A percentile compares a stretch with the other conserved stretches of the same genome.
Evolutionary conservation across 169 alveolate species (phyloP).

Genomic region (Plasmodium fragile): DNA sequence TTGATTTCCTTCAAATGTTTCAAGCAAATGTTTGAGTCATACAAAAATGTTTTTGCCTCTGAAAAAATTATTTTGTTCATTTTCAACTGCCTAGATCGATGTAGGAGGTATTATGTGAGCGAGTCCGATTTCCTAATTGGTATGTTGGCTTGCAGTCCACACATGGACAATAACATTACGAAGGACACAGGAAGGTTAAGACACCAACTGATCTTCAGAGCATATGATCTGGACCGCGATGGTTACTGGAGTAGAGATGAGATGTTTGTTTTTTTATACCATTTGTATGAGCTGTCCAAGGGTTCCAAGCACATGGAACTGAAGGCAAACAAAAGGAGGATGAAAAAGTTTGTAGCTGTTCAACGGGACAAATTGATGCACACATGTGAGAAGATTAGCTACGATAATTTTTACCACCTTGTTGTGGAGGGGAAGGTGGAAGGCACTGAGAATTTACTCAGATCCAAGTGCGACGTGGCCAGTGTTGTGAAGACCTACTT

Average conservation of each 20-base stretch:
- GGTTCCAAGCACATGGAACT: background rate
- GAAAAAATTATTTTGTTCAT: slow-evolving; percentile 79
- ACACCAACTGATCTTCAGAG: slow-evolving; percentile 84
- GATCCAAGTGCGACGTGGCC: slow-evolving; percentile 82
- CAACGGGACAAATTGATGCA: slow-evolving; percentile 40
- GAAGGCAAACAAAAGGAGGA: slow-evolving; percentile 24
- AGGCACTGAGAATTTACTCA: slow-evolving; percentile 73
- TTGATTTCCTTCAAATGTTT: slow-evolving; percentile 42
- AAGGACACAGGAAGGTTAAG: slow-evolving; percentile 81
- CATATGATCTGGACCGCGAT: slow-evolving; percentile 81
- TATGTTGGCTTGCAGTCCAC: slow-evolving; percentile 86
- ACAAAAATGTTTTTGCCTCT: slow-evolving; percentile 76
- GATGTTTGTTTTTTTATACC: slow-evolving; percentile 74
- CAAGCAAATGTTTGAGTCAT: slow-evolving; percentile 25
- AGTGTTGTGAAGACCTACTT: slow-evolving; percentile 65
- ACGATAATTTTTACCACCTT: slow-evolving; percentile 40
- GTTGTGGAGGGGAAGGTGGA: slow-evolving; percentile 24
- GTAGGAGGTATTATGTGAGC: slow-evolving; percentile 70
- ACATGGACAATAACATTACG: slow-evolving; percentile 68
- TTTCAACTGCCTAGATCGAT: slow-evolving; percentile 83
- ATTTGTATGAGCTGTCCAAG: slow-evolving; percentile 77
- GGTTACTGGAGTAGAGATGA: slow-evolving; percentile 76
- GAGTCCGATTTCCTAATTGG: slow-evolving; percentile 83
- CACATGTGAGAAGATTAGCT: slow-evolving; percentile 26
- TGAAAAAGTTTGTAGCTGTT: slow-evolving; percentile 17